Percentiles rank a stretch among this genome's conserved stretches.
Evolutionary conservation across 208 protist species (phyloP).

Genomic region (Trypanosoma rangeli): DNA sequence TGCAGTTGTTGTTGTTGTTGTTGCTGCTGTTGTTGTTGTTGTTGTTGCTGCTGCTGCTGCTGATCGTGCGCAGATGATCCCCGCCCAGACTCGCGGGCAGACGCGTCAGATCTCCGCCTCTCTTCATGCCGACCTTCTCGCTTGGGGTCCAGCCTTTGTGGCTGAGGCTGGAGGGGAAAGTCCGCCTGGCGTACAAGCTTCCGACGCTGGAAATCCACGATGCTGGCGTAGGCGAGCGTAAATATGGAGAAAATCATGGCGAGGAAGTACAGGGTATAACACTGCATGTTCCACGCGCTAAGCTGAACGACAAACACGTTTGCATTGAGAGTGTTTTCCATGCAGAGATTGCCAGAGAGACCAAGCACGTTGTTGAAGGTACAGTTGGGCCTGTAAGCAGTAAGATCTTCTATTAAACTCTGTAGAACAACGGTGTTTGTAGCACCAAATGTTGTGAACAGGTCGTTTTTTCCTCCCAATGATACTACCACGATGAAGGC

Average conservation of each 20-base stretch:
- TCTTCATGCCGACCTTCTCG: not conserved
- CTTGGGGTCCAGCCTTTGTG: slow-evolving; percentile 12
- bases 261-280: slow-evolving; percentile 71
- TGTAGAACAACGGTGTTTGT: slow-evolving; percentile 38
- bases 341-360: slow-evolving; percentile 53
- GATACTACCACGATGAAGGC: slow-evolving; percentile 56
- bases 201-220: slow-evolving; percentile 50
- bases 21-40: not conserved
- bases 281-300: slow-evolving; percentile 59
- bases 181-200: not conserved
- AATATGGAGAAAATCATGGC: slow-evolving; percentile 61
- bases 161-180: slow-evolving; percentile 40
- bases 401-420: slow-evolving; percentile 33
- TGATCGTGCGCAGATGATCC: not conserved
- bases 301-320: slow-evolving; percentile 65
- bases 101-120: not conserved
- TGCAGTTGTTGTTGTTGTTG: not conserved
- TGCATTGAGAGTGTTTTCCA: slow-evolving; percentile 66
- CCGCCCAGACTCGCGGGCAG: not conserved
- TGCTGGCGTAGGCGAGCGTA: slow-evolving; percentile 52
- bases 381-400: slow-evolving; percentile 22
- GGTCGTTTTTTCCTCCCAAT: slow-evolving; percentile 42
- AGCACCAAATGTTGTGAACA: slow-evolving; percentile 55
- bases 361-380: slow-evolving; percentile 37
- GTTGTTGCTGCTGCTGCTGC: not conserved